phyloP scores from a whole-genome alignment of 129 eudicot genomes.

The Solidago caesia region DNA sequence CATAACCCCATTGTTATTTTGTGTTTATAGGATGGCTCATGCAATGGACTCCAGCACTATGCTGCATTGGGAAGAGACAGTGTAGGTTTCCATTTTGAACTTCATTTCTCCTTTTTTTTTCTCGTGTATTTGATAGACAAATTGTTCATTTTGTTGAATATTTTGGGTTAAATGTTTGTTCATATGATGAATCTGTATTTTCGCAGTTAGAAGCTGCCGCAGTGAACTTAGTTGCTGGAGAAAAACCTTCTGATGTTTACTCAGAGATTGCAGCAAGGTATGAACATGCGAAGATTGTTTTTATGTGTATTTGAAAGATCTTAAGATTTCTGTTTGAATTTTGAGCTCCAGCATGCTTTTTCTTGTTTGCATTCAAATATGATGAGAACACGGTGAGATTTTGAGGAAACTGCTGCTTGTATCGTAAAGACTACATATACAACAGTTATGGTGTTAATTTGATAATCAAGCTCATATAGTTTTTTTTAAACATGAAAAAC shows the following conservation, averaged over 20 bases:
- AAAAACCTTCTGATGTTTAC: constrained; percentile 81
- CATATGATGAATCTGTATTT: neutral
- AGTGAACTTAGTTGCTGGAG: constrained; percentile 80
- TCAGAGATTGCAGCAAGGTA: constrained; percentile 80
- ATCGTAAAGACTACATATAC: no score
- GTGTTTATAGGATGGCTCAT: constrained; percentile 79
- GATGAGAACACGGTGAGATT: no score
- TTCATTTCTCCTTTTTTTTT: neutral
- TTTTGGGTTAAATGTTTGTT: constrained; percentile 10
- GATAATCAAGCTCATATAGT: no score
- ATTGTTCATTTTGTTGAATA: neutral
- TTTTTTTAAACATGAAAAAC: no score
- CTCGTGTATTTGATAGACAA: neutral
- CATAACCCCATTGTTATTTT: neutral
- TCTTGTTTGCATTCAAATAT: neutral
- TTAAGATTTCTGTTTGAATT: neutral
- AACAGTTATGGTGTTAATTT: no score
- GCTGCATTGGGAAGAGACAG: constrained; percentile 95
- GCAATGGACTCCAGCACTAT: constrained; percentile 97
- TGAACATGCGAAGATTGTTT: constrained; percentile 8
- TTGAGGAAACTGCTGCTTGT: no score
- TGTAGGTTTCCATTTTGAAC: constrained; percentile 46
- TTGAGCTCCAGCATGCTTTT: neutral
- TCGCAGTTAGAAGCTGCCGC: constrained; percentile 87
- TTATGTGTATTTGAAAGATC: neutral